Percentiles rank a stretch among this genome's conserved stretches.
Conservation (phyloP, 306 rosid species). For the Crataegus laevigata region DNA sequence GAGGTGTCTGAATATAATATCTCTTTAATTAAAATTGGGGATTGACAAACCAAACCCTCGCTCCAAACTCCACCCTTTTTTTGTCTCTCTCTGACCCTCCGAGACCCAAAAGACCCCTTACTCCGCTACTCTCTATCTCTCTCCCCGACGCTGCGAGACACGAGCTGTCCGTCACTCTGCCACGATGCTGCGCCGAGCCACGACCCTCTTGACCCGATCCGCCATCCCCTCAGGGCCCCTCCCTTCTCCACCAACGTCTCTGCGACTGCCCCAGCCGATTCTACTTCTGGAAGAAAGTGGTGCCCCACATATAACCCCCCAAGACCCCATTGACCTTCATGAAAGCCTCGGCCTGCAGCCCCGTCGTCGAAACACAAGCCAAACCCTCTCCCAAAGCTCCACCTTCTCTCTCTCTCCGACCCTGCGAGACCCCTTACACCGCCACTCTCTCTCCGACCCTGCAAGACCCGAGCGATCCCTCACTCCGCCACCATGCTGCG, state of each 20-base stretch:
- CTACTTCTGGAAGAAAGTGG: slow-evolving; percentile 57
- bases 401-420: no score
- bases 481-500: slow-evolving; percentile 52
- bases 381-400: neutral
- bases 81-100: no score
- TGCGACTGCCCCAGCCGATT: slow-evolving; percentile 17
- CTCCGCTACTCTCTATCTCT: no score
- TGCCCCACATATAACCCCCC: slow-evolving; percentile 66
- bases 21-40: no score
- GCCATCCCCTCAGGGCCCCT: slow-evolving; percentile 31
- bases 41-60: no score
- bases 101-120: no score
- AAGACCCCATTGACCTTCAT: slow-evolving; percentile 65
- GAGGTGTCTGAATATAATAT: no score
- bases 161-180: slow-evolving; percentile 57
- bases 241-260: slow-evolving; percentile 55
- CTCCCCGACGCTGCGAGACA: slow-evolving; percentile 91
- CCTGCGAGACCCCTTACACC: no score
- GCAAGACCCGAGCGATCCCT: slow-evolving; percentile 90
- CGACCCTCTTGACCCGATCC: slow-evolving; percentile 38
- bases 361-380: neutral
- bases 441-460: slow-evolving; percentile 78
- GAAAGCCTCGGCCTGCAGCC: neutral
- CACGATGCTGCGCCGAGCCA: slow-evolving; percentile 74
- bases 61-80: no score